Evolutionary conservation across 2,329 filamentous ascomycete genomes (phyloP), one percentile per base, ranked within the genome.

Genomic region (Diaporthe citriasiana): DNA sequence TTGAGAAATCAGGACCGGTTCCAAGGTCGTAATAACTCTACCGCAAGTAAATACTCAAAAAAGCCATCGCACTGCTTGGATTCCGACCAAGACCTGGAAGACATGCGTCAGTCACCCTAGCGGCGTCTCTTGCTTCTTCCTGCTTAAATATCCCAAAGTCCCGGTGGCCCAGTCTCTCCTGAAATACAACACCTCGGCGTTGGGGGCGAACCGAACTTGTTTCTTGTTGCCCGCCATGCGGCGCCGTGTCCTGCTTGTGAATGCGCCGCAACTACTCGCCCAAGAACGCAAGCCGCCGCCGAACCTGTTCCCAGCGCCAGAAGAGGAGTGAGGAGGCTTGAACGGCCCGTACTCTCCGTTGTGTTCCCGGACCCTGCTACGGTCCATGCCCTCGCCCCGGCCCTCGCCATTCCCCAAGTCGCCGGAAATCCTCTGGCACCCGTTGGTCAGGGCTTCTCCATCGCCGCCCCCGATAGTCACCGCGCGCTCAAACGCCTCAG

Each of bases 401-500:
- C 7, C 30, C 25, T 2, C 45, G 9, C 2, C 35, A 12, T 59
- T 35, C n/a, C 13, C 33, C 22, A 42, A 5, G 4, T 10, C 27
- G 12, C 22, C 30, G 27, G 7, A 19, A 38, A 10, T 9, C 30
- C 30, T 22, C 13, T 17, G 19, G 9, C 8, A 38, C 22, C 19
- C 25, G 6, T 3, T 8, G 9, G 5, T n/a, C 3, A 5, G 25
- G 17, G 4, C 27, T 6, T 33, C 57, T 12, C 19, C 57, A 15
- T 63, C 59, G 22, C 5, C 53, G 35, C 2, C 45, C 15, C 45
- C 40, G 30, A 66, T 66, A 3, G 4, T 53, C 33, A 68, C 8
- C 4, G 17, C 47, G 63, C n/a, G 63, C 63, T 53, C 63, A 40
- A 68, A 68, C 33, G 47, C 63, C n/a, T 53, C 47, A 25, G 63